Percentiles rank a stretch among this genome's conserved stretches.
Evolutionary conservation across 306 rosid species (phyloP).

Genomic region (Trifolium subterraneum): DNA sequence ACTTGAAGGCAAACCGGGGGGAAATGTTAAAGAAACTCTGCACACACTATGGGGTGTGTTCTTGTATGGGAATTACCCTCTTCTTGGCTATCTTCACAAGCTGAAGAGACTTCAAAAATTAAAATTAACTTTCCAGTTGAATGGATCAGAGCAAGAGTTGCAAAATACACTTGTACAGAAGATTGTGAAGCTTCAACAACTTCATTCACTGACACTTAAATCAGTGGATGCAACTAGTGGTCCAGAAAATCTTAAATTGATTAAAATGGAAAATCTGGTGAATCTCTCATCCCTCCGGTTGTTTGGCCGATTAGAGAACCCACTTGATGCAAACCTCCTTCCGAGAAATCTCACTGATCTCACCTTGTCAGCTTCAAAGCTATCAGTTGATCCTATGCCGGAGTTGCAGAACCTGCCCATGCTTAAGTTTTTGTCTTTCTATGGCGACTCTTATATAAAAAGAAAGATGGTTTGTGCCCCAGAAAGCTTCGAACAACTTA

Average conservation of each 20-base stretch:
- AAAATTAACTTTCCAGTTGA: slow-evolving; percentile 43
- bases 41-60: slow-evolving; percentile 45
- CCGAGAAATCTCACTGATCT: slow-evolving; percentile 43
- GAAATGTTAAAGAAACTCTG: slow-evolving; percentile 18
- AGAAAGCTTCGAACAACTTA: slow-evolving; percentile 41
- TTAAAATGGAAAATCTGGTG: slow-evolving; percentile 21
- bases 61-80: slow-evolving; percentile 41
- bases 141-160: neutral
- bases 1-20: slow-evolving; percentile 29
- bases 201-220: slow-evolving; percentile 40
- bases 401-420: slow-evolving; percentile 35
- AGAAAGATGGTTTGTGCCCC: slow-evolving; percentile 27
- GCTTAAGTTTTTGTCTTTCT: slow-evolving; percentile 37
- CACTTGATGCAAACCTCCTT: neutral
- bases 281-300: slow-evolving; percentile 43
- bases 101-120: slow-evolving; percentile 45
- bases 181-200: slow-evolving; percentile 37
- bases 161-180: neutral
- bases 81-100: slow-evolving; percentile 33
- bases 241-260: neutral
- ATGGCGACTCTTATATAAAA: slow-evolving; percentile 38
- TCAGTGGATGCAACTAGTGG: slow-evolving; percentile 34
- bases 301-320: slow-evolving; percentile 33
- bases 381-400: slow-evolving; percentile 41
- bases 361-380: slow-evolving; percentile 49